A percentile compares a stretch with the other conserved stretches of the same genome.
These are phyloP conservation scores for Sistotremastrum suecicum DNA, from an alignment of 768 basidiomycete genomes.

Conservation along the genomic window DNA sequence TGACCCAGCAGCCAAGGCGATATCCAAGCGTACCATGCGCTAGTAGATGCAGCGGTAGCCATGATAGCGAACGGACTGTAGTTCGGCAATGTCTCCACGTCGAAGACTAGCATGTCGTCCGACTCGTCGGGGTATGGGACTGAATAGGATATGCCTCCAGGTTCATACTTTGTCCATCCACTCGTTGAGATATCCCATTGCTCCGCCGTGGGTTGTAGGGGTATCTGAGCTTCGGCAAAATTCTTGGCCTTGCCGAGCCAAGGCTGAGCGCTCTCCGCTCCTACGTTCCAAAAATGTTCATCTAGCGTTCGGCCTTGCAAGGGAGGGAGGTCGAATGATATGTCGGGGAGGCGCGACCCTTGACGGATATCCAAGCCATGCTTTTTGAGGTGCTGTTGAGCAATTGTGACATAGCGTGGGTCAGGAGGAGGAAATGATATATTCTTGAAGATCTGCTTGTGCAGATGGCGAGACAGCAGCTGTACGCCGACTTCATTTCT, in stretches of 20 bases:
- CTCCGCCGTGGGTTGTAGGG: slow-evolving; percentile 36
- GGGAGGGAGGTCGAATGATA: slow-evolving; percentile 66
- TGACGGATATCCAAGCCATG: slow-evolving; percentile 73
- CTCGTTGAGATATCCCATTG: slow-evolving; percentile 36
- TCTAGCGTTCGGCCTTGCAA: slow-evolving; percentile 71
- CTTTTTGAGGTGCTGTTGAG: slow-evolving; percentile 63
- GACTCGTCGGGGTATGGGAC: slow-evolving; percentile 50
- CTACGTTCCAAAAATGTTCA: slow-evolving; percentile 82
- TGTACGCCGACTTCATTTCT: slow-evolving; percentile 91
- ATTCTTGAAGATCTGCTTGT: slow-evolving; percentile 70
- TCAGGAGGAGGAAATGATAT: slow-evolving; percentile 49
- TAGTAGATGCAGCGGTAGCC: slow-evolving; percentile 72
- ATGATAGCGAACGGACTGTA: slow-evolving; percentile 75
- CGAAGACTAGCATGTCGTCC: slow-evolving; percentile 73
- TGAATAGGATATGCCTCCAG: slow-evolving; percentile 67
- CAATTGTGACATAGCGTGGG: slow-evolving; percentile 51
- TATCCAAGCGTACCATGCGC: slow-evolving; percentile 93
- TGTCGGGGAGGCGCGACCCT: slow-evolving; percentile 69
- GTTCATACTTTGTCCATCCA: slow-evolving; percentile 73
- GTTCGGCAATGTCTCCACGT: slow-evolving; percentile 86
- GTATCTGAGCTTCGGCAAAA: slow-evolving; percentile 39
- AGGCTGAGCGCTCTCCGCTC: slow-evolving; percentile 52
- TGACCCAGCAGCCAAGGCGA: slow-evolving; percentile 80
- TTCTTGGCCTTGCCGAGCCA: slow-evolving; percentile 57
- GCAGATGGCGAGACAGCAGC: slow-evolving; percentile 69